These are phyloP conservation scores for Elaphomyces granulatus DNA, from an alignment of 495 filamentous ascomycete genomes.

Conservation along the genomic window DNA sequence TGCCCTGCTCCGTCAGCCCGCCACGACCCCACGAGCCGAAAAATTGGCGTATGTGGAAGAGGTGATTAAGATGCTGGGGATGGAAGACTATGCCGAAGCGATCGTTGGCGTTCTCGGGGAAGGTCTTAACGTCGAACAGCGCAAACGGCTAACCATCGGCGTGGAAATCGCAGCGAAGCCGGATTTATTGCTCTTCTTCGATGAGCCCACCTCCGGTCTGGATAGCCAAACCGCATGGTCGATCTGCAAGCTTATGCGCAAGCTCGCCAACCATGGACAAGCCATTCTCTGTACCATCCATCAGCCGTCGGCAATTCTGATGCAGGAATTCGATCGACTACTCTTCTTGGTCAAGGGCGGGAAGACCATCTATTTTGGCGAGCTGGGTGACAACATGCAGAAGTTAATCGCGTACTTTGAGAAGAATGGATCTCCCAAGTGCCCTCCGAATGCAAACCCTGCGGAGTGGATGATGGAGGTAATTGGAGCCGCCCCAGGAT, in stretches of 20 bases:
- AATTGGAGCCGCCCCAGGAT: slow-evolving; percentile 75
- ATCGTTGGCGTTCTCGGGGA: slow-evolving; percentile 32
- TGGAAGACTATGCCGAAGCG: slow-evolving; percentile 42
- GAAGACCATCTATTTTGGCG: slow-evolving; percentile 74
- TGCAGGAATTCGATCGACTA: slow-evolving; percentile 81
- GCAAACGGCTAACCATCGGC: slow-evolving; percentile 80
- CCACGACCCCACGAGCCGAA: slow-evolving; percentile 51
- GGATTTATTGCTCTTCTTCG: slow-evolving; percentile 80
- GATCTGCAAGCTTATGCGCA: slow-evolving; percentile 62
- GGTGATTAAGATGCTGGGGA: slow-evolving; percentile 84
- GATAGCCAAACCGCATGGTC: slow-evolving; percentile 80
- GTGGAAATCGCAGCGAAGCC: slow-evolving; percentile 88
- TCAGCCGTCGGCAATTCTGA: slow-evolving; percentile 78
- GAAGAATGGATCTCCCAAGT: slow-evolving; percentile 52
- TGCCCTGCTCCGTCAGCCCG: slow-evolving; percentile 73
- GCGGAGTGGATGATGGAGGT: slow-evolving; percentile 93
- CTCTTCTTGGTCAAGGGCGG: slow-evolving; percentile 71
- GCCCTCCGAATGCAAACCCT: slow-evolving; percentile 59
- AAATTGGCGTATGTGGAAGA: slow-evolving; percentile 85
- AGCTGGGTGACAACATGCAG: slow-evolving; percentile 60
- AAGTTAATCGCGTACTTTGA: slow-evolving; percentile 66
- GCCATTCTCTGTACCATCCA: slow-evolving; percentile 89
- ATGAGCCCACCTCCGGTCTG: slow-evolving; percentile 80
- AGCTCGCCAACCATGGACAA: slow-evolving; percentile 71
- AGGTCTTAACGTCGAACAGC: slow-evolving; percentile 81